Evolutionary conservation across 768 basidiomycete genomes (phyloP), one percentile per base, ranked within the genome.

Genomic region (Trametes gibbosa): DNA sequence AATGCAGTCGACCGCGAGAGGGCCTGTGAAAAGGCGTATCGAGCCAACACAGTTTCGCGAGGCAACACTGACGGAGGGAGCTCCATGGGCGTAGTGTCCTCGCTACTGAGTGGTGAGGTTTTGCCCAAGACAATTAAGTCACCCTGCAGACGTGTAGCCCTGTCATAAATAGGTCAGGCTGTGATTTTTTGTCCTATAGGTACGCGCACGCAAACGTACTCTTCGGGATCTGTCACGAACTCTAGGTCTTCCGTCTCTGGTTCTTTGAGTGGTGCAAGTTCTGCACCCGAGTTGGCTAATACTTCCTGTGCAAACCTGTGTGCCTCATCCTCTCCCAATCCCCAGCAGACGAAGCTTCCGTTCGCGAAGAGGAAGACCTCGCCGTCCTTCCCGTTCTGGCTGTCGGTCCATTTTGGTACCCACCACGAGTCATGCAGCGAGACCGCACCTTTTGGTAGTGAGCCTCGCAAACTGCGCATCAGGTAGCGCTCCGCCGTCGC

Each of bases 291-390:
- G 23, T 74, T 78, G 39, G 73, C 72, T 46, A 92, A 76, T 29
- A 94, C 79, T 51, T 90, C 79, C 24, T 74, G 70, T 23, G 84
- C 81, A 70, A 95, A 95, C 47, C 73, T 75, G 59, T 76, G 78
- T 2, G 89, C 94, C 39, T 90, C 90, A 9, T 79, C 79, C 71
- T 95, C 91, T 14, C 78, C 82, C 53, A 95, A 73, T 5, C 92
- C 93, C 94, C 94, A 97, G 65, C 86, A 92, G 6, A 97, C 95
- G 58, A 93, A 87, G 64, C 84, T 90, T 2, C 94, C 94, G 63
- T 92, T 93, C 19, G 82, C 79, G 70, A 97, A 97, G 13, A 97
- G 81, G 70, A 95, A 96, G 12, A 94, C 76, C 70, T 97, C 95
- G 16, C 93, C 94, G 55, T 84, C 79, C 56, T 75, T 74, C 19